Conservation (phyloP, 75 land plant genomes). For the Sequoia sempervirens region DNA sequence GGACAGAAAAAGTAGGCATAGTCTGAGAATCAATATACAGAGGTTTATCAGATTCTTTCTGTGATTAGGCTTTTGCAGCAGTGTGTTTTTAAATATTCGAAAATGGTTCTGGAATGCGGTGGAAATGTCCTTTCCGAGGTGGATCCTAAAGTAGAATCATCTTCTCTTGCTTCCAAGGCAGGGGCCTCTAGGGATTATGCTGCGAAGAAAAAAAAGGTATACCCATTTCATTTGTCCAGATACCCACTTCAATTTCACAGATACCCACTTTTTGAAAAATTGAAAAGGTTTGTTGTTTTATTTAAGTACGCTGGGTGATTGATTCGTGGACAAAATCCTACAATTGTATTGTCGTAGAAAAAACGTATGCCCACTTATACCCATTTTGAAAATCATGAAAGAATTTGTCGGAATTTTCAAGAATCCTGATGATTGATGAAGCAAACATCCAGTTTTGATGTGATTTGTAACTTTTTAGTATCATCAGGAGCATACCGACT, state of each 20-base stretch:
- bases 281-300: neutral
- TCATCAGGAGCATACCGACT: neutral
- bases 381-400: neutral
- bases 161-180: neutral
- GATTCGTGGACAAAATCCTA: neutral
- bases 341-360: neutral
- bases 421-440: neutral
- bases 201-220: conserved; percentile 11
- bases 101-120: conserved; percentile 5
- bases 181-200: neutral
- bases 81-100: neutral
- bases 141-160: conserved; percentile 3
- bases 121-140: conserved; percentile 2
- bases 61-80: neutral
- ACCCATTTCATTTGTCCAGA: neutral
- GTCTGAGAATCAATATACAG: neutral
- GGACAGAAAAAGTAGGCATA: neutral
- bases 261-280: conserved; percentile 1
- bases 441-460: neutral
- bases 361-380: neutral
- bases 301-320: neutral
- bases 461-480: neutral
- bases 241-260: neutral
- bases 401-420: neutral
- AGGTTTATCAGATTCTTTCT: neutral